These are phyloP conservation scores for Suhomyces choctaworum DNA, from an alignment of 1,139 yeast species.

Conservation along the genomic window DNA sequence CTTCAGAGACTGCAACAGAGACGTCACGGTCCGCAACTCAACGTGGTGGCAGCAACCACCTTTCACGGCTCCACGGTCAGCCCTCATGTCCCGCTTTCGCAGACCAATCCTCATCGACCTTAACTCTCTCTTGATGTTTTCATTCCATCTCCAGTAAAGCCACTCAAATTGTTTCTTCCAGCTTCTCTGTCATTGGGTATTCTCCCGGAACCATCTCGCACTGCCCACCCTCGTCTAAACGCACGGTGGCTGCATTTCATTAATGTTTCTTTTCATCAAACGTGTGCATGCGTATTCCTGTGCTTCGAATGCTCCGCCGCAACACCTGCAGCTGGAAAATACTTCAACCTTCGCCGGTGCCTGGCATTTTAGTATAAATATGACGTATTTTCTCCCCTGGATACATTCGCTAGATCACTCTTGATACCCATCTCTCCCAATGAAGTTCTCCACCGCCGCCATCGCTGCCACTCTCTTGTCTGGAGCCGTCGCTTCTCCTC, in stretches of 20 bases:
- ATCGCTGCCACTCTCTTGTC: constrained; percentile 5
- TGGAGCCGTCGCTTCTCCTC: constrained; percentile 7
- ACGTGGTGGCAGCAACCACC: no score
- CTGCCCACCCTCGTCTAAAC: neutral
- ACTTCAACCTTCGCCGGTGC: neutral
- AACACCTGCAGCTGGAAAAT: neutral
- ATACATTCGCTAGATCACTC: neutral
- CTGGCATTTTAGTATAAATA: no score
- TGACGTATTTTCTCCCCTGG: neutral
- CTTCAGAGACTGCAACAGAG: no score
- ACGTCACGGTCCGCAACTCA: no score
- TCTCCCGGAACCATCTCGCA: neutral
- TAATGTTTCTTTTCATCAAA: neutral
- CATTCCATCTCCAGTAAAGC: no score
- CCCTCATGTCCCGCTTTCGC: neutral
- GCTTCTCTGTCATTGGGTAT: neutral
- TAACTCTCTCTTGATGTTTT: neutral
- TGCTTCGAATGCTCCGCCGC: neutral
- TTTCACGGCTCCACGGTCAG: no score
- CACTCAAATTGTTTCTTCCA: no score
- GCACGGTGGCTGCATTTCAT: neutral
- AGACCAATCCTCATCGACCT: neutral
- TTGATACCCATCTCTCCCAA: neutral
- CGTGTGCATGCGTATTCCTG: neutral
- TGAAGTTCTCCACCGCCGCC: constrained; percentile 6